Conservation (phyloP, 2,329 filamentous ascomycete species). For the Chaetomium globosum region DNA sequence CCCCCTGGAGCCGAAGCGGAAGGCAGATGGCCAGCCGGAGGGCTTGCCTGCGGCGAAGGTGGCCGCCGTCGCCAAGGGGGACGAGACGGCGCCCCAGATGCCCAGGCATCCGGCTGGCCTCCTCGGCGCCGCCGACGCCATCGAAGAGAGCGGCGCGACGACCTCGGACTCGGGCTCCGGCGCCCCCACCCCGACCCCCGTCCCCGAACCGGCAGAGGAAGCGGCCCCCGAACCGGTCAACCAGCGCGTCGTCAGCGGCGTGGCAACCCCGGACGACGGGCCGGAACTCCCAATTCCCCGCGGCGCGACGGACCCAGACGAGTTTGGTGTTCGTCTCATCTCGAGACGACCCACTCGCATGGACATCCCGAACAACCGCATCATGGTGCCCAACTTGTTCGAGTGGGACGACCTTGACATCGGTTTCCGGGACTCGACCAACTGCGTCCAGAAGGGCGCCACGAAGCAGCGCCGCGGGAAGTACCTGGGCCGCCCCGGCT, state of each 20-base stretch:
- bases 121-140: conserved; percentile 41
- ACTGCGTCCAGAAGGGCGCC: conserved; percentile 57
- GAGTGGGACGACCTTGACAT: conserved; percentile 58
- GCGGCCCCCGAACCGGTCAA: conserved; percentile 26
- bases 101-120: conserved; percentile 48
- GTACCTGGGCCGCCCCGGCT: conserved; percentile 58
- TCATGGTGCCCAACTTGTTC: conserved; percentile 55
- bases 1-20: conserved; percentile 52
- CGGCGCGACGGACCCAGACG: conserved; percentile 53
- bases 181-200: conserved; percentile 33
- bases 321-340: conserved; percentile 55
- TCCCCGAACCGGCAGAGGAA: conserved; percentile 34
- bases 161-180: conserved; percentile 37
- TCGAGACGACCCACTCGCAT: conserved; percentile 45
- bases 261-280: conserved; percentile 39
- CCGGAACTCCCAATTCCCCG: conserved; percentile 42
- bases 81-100: conserved; percentile 40
- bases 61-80: conserved; percentile 39
- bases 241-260: conserved; percentile 33
- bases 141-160: conserved; percentile 37
- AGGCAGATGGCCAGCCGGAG: conserved; percentile 54
- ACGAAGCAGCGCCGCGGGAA: conserved; percentile 57
- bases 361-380: conserved; percentile 53
- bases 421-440: conserved; percentile 61
- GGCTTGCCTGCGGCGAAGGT: conserved; percentile 56